Evolutionary conservation across 176 grass and related monocot genomes (phyloP).

Genomic region (Chrysopogon serrulatus): DNA sequence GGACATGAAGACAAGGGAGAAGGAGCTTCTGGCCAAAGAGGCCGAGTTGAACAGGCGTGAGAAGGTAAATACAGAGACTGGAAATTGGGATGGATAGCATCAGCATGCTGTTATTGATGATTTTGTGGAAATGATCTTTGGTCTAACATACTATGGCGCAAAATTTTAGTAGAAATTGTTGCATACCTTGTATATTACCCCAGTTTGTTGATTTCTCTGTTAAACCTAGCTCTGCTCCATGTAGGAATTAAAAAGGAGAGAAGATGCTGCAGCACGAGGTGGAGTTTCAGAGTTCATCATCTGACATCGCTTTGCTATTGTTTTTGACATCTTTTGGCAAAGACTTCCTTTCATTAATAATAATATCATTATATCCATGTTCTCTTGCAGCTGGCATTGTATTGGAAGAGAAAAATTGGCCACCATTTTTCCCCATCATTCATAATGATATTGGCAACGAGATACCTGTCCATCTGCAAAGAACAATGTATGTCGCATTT

Average conservation of each 20-base stretch:
- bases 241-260: slow-evolving; percentile 53
- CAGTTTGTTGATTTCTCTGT: background rate
- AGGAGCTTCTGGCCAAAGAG: slow-evolving; percentile 59
- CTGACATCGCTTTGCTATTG: background rate
- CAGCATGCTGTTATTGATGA: background rate
- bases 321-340: background rate
- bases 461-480: slow-evolving; percentile 69
- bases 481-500: slow-evolving; percentile 55
- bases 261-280: slow-evolving; percentile 56
- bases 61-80: slow-evolving; percentile 40
- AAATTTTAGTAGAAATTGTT: background rate
- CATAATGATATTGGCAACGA: slow-evolving; percentile 75
- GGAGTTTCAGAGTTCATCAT: background rate
- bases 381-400: slow-evolving; percentile 45
- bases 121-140: background rate
- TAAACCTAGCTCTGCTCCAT: background rate
- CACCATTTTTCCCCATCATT: slow-evolving; percentile 71
- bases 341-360: background rate
- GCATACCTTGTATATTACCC: background rate
- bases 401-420: slow-evolving; percentile 74
- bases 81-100: background rate
- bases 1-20: slow-evolving; percentile 66
- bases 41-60: slow-evolving; percentile 56
- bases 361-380: background rate
- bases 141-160: background rate